Conservation (phyloP, 805 yeast species). For the Lachancea sp. region DNA sequence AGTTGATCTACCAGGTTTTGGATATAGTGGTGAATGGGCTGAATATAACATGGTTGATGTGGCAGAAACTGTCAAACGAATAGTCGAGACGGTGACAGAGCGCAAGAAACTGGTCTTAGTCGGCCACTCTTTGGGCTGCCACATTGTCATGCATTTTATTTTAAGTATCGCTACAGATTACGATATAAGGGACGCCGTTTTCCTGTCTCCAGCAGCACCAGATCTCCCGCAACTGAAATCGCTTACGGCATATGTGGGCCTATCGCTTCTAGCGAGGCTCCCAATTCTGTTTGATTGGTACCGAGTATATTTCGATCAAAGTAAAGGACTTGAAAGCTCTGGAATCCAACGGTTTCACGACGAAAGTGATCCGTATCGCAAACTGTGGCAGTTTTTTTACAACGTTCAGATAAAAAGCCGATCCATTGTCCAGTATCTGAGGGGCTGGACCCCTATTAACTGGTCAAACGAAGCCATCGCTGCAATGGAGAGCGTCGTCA, state of each 20-base stretch:
- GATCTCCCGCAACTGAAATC: slow-evolving; percentile 13
- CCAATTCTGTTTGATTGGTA: slow-evolving; percentile 28
- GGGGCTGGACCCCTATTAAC: slow-evolving; percentile 29
- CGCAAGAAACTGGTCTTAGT: slow-evolving; percentile 34
- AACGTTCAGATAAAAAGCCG: slow-evolving; percentile 28
- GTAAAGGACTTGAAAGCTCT: slow-evolving; percentile 27
- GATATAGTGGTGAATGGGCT: slow-evolving; percentile 37
- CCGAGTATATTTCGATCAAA: slow-evolving; percentile 27
- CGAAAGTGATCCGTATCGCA: slow-evolving; percentile 19
- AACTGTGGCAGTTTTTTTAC: slow-evolving; percentile 26
- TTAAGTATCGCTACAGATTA: slow-evolving; percentile 22
- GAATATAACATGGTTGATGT: slow-evolving; percentile 20
- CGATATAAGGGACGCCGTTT: slow-evolving; percentile 27
- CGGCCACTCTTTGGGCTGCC: slow-evolving; percentile 75
- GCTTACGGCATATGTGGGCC: neutral
- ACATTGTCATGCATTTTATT: slow-evolving; percentile 43
- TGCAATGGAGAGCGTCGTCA: slow-evolving; percentile 3
- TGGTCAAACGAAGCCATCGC: slow-evolving; percentile 14
- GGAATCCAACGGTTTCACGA: slow-evolving; percentile 27
- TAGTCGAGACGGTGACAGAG: slow-evolving; percentile 10
- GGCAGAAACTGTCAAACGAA: slow-evolving; percentile 9
- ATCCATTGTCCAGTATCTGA: slow-evolving; percentile 24
- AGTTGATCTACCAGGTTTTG: slow-evolving; percentile 87
- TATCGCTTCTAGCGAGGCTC: slow-evolving; percentile 13
- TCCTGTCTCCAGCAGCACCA: slow-evolving; percentile 46